phyloP scores from a whole-genome alignment of 148 eudicot genomes.

The Vaccinium vitisidaea region DNA sequence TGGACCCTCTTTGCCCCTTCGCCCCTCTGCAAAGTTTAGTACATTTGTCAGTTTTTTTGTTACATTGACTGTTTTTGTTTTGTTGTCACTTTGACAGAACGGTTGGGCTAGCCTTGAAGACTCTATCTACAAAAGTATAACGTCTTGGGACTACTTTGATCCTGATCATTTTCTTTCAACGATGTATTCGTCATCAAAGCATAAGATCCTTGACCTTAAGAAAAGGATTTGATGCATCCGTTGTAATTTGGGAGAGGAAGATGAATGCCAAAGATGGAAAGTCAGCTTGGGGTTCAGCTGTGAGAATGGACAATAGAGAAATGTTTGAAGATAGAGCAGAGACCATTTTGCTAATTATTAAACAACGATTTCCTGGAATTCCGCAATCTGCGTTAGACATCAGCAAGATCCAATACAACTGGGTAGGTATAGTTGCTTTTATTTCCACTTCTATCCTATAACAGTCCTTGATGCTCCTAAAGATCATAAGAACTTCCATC shows the following conservation, averaged over 20 bases:
- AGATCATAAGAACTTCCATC: background rate
- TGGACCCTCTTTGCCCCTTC: too few species aligned
- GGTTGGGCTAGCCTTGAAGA: conserved; percentile 70
- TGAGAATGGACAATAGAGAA: conserved; percentile 72
- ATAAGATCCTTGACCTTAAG: conserved; percentile 62
- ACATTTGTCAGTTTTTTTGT: background rate
- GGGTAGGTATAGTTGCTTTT: conserved; percentile 31
- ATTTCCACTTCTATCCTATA: background rate
- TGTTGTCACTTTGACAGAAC: conserved; percentile 35
- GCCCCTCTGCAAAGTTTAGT: background rate
- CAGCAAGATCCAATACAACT: conserved; percentile 65
- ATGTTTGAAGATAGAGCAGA: conserved; percentile 68
- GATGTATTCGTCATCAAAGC: conserved; percentile 66
- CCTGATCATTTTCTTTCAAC: conserved; percentile 49
- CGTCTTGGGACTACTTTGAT: conserved; percentile 50
- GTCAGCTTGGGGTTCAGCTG: conserved; percentile 61
- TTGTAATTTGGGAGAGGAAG: conserved; percentile 68
- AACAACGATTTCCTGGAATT: conserved; percentile 61
- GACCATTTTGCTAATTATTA: conserved; percentile 52
- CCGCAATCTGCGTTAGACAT: conserved; percentile 63
- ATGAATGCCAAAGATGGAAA: conserved; percentile 59
- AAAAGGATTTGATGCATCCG: conserved; percentile 64
- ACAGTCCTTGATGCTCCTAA: background rate
- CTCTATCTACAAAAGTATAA: conserved; percentile 47
- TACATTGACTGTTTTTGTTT: background rate